Conservation (phyloP, 2,329 filamentous ascomycete genomes). For the Trichoderma sp. region DNA sequence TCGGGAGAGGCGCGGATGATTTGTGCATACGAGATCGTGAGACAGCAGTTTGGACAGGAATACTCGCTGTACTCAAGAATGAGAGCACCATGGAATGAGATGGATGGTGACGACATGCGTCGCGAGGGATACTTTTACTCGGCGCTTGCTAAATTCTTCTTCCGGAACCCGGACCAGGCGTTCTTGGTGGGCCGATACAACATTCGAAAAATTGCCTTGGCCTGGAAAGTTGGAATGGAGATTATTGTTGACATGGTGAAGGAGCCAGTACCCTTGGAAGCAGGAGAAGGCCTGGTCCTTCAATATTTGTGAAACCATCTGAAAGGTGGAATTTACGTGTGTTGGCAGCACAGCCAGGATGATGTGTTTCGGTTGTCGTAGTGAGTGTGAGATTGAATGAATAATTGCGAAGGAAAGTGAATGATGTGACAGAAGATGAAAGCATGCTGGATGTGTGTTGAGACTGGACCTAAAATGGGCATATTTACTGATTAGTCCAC, state of each 20-base stretch:
- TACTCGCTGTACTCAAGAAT: not conserved
- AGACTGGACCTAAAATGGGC: not conserved
- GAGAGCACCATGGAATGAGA: not conserved
- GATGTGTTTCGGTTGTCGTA: not conserved
- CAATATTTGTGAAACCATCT: not conserved
- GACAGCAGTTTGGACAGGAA: not conserved
- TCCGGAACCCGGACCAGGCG: not conserved
- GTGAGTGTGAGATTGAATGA: not conserved
- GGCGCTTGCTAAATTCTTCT: not conserved
- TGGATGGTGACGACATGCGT: not conserved
- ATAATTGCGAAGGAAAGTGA: not conserved
- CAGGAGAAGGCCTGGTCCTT: not conserved
- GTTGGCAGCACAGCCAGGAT: not conserved
- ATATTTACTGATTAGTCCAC: not conserved
- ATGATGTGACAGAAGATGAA: not conserved
- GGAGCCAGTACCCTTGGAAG: not conserved
- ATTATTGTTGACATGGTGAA: not conserved
- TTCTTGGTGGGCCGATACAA: not conserved
- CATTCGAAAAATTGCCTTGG: not conserved
- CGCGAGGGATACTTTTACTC: not conserved
- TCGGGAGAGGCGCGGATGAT: not conserved
- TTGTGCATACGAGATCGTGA: not conserved
- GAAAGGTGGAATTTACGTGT: not conserved
- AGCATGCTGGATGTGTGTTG: not conserved
- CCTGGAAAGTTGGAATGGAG: not conserved